These are phyloP conservation scores for Paraphoma sp. DNA, from an alignment of 2,329 filamentous ascomycete genomes.

Conservation along the genomic window DNA sequence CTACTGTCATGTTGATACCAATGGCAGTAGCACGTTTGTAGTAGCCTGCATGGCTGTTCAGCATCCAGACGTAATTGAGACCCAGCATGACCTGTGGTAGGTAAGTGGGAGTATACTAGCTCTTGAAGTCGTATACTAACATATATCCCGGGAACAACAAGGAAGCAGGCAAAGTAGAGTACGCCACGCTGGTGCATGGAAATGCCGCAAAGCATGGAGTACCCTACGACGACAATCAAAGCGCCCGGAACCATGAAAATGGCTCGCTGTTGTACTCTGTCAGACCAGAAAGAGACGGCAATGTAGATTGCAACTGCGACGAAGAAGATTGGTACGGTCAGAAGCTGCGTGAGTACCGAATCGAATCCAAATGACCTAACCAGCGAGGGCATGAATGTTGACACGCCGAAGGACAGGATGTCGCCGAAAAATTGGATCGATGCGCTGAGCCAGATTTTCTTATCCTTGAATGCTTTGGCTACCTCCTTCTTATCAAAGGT, in stretches of 20 bases:
- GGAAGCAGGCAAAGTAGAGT: background rate
- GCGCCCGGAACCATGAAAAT: background rate
- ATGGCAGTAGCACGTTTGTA: background rate
- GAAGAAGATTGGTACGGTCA: background rate
- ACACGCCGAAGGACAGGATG: background rate
- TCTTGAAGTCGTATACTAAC: background rate
- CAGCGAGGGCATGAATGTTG: background rate
- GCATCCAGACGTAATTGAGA: background rate
- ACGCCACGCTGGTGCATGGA: background rate
- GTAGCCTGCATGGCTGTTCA: background rate
- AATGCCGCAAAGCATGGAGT: background rate
- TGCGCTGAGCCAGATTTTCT: background rate
- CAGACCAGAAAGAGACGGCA: background rate
- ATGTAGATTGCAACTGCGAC: background rate
- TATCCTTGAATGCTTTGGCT: background rate
- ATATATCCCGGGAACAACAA: background rate
- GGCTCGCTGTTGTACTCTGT: background rate
- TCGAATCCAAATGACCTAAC: background rate
- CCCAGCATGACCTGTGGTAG: background rate
- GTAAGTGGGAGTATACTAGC: background rate
- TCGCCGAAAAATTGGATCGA: conserved; percentile 1
- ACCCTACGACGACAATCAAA: background rate
- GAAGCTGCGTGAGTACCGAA: background rate
- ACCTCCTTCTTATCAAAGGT: background rate
- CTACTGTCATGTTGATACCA: background rate